phyloP scores from a whole-genome alignment of 768 basidiomycete genomes.

The Tephrocybe sp. region DNA sequence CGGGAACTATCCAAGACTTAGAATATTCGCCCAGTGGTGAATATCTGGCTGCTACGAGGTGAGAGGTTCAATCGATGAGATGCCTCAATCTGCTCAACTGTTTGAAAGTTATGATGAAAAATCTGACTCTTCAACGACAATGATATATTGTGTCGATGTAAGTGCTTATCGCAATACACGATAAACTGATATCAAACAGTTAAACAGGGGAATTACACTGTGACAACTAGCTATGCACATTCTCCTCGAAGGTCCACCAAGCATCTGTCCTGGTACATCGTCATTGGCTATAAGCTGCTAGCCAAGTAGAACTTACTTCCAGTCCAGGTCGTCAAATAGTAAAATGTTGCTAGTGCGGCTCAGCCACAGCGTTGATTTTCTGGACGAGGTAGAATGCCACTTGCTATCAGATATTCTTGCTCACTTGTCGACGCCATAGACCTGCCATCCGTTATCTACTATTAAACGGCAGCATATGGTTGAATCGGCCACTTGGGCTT shows the following conservation, averaged over 20 bases:
- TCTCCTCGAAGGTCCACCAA: not conserved
- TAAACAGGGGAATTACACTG: not conserved
- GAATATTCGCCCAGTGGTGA: slow-evolving; percentile 16
- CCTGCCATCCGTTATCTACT: not conserved
- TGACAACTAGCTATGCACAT: not conserved
- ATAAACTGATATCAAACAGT: not conserved
- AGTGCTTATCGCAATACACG: not conserved
- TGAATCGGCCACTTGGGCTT: slow-evolving; percentile 11
- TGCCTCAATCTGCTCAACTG: not conserved
- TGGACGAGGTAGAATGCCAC: slow-evolving; percentile 4
- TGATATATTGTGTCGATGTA: slow-evolving; percentile 2
- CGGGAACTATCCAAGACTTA: slow-evolving; percentile 13
- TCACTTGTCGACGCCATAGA: not conserved
- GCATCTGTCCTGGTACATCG: slow-evolving; percentile 13
- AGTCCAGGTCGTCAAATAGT: slow-evolving; percentile 8
- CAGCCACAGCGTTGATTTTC: slow-evolving; percentile 10
- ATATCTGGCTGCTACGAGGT: slow-evolving; percentile 14
- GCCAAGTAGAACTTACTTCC: not conserved
- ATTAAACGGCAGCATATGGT: slow-evolving; percentile 12
- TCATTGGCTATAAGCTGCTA: too few species aligned
- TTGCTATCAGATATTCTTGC: not conserved
- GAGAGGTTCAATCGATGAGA: not conserved
- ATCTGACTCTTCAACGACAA: slow-evolving; percentile 1
- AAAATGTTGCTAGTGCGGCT: slow-evolving; percentile 11
- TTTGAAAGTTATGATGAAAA: slow-evolving; percentile 8